Evolutionary conservation across 306 rosid genomes (phyloP).

Genomic region (Castanea mollissima): DNA sequence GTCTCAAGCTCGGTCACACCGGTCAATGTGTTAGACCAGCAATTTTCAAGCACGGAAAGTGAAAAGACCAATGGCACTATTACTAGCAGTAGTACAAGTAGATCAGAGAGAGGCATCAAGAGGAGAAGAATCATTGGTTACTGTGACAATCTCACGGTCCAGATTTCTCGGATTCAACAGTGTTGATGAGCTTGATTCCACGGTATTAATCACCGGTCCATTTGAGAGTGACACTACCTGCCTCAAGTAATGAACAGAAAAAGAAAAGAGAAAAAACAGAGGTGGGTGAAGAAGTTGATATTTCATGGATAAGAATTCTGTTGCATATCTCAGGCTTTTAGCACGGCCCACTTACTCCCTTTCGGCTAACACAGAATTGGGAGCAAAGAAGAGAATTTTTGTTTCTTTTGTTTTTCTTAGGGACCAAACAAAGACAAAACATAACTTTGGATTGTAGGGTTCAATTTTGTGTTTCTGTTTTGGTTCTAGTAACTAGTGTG

Average conservation of each 20-base stretch:
- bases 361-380: conserved; percentile 25
- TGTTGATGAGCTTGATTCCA: conserved; percentile 28
- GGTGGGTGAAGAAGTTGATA: conserved; percentile 22
- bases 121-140: conserved; percentile 45
- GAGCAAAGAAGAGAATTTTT: conserved; percentile 21
- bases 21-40: conserved; percentile 75
- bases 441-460: conserved; percentile 52
- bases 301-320: conserved; percentile 37
- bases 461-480: conserved; percentile 36
- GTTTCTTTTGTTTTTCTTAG: conserved; percentile 31
- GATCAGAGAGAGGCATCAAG: conserved; percentile 48
- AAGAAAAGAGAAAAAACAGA: background rate
- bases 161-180: conserved; percentile 39
- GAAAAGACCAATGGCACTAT: conserved; percentile 38
- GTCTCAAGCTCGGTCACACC: conserved; percentile 64
- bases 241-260: background rate
- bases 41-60: conserved; percentile 73
- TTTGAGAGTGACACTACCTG: conserved; percentile 29
- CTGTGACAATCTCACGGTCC: conserved; percentile 41
- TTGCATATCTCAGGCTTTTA: conserved; percentile 21
- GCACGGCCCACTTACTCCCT: conserved; percentile 31
- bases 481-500: conserved; percentile 36
- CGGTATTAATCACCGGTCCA: conserved; percentile 21
- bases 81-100: conserved; percentile 14
- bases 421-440: conserved; percentile 71